Percentiles rank a stretch among this genome's conserved stretches.
Conservation (phyloP, 768 basidiomycete genomes). For the Rhodotorula paludigena region DNA sequence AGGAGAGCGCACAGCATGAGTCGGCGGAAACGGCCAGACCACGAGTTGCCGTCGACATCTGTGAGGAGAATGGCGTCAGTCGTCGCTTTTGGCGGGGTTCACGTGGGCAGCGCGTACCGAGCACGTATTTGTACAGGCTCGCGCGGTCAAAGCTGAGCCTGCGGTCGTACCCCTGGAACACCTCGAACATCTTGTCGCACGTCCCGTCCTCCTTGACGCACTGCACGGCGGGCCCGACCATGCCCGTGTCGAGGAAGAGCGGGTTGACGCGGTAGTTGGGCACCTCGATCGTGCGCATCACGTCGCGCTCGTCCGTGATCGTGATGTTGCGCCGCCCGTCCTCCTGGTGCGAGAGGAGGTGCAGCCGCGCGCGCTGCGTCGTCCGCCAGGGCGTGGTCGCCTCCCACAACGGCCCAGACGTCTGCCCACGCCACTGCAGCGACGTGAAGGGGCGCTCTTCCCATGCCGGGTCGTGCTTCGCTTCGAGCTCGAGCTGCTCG, state of each 20-base stretch:
- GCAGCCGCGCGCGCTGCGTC: conserved; percentile 43
- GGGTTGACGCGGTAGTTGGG: conserved; percentile 43
- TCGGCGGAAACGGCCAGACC: conserved; percentile 40
- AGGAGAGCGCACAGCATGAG: conserved; percentile 40
- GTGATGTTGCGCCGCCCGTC: conserved; percentile 34
- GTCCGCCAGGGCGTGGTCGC: conserved; percentile 40
- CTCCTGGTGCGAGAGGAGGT: conserved; percentile 41
- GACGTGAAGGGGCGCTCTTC: conserved; percentile 48
- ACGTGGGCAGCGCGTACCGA: conserved; percentile 30
- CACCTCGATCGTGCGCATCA: conserved; percentile 26
- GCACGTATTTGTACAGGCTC: conserved; percentile 38
- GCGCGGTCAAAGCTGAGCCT: conserved; percentile 38
- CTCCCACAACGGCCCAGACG: conserved; percentile 46
- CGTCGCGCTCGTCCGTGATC: conserved; percentile 35
- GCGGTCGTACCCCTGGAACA: conserved; percentile 41
- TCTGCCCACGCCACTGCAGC: conserved; percentile 51
- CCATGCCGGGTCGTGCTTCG: conserved; percentile 45
- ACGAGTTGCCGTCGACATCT: conserved; percentile 41
- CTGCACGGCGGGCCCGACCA: conserved; percentile 43
- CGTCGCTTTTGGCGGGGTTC: too few relatives aligned
- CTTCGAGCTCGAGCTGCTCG: conserved; percentile 44
- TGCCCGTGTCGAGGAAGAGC: conserved; percentile 42
- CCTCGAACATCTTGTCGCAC: conserved; percentile 39
- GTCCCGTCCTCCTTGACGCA: conserved; percentile 42
- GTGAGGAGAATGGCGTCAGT: neutral